Base-by-base conservation (phyloP, 495 filamentous ascomycete species). In the Wilcoxina mikolae region DNA sequence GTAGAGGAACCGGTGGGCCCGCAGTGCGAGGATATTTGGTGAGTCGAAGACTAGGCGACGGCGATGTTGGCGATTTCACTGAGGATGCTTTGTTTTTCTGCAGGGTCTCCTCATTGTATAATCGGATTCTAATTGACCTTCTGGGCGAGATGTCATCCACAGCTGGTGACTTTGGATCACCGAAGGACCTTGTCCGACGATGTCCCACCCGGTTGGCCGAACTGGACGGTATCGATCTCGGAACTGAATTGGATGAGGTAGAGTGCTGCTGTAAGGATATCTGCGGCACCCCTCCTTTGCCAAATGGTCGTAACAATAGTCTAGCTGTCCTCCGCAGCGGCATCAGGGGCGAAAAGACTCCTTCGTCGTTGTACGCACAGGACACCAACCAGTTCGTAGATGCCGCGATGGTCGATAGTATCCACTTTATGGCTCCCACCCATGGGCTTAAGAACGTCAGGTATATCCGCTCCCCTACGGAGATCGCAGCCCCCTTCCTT, bases 41-140 rank as follows among this genome's bases (percentile, higher is more conserved):
- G 44, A 94, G 67, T 53, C 69, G 70, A 51, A 77, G 73, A 11
- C 81, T 78, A 25, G 83, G 75, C n/a, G 78, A 75, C 45, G 85
- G 80, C 2, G 89, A 93, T 22, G 87, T 91, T 2, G 91, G 91
- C 24, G 93, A 96, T 68, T 98, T 98, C 35, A 89, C 72, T 24
- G 69, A 70, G 68, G 69, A 59, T 76, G 60, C 79, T 83, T 57
- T 82, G 77, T 59, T 78, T 74, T 56, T 75, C 55, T 76, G 67
- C 43, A 1, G 73, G 71, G 44, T 94, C 85, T 64, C 51, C n/a
- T 95, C 89, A 58, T 85, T 84, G 68, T 89, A 78, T 12, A 94
- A 74, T 67, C 93, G 94, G 60, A 96, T 94, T 26, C 87, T 77
- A 57, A 95, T 94, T 15, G 87, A 90, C 27, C 87, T 78, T 57